Conservation (phyloP, 352 stramenopile species). For the Phytophthora citrophthora region DNA sequence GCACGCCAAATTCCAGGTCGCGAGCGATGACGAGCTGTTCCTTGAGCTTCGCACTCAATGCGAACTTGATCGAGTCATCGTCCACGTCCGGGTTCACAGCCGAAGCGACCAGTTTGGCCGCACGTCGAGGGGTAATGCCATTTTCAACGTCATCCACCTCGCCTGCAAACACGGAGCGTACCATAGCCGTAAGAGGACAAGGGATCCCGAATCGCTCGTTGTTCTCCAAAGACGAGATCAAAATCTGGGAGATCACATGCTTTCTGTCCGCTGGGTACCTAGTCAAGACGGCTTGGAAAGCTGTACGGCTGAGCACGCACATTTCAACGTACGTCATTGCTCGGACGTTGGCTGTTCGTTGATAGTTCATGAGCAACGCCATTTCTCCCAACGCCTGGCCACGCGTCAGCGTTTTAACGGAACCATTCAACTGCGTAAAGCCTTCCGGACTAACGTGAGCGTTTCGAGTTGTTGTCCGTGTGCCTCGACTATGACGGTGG, state of each 20-base stretch:
- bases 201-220: conserved; percentile 38
- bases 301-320: conserved; percentile 43
- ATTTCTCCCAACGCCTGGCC: conserved; percentile 61
- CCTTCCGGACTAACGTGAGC: conserved; percentile 18
- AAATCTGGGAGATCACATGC: conserved; percentile 41
- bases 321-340: conserved; percentile 56
- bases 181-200: conserved; percentile 34
- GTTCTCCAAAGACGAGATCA: conserved; percentile 40
- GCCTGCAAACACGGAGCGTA: conserved; percentile 29
- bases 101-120: conserved; percentile 28
- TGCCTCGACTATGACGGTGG: conserved; percentile 2
- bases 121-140: conserved; percentile 27
- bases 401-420: conserved; percentile 20
- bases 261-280: conserved; percentile 39
- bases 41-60: conserved; percentile 25
- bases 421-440: conserved; percentile 1
- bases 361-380: conserved; percentile 54
- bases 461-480: conserved; percentile 7
- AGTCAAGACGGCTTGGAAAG: conserved; percentile 41
- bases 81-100: conserved; percentile 32
- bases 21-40: conserved; percentile 25
- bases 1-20: conserved; percentile 20
- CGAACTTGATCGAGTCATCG: conserved; percentile 39
- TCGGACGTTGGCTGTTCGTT: conserved; percentile 46
- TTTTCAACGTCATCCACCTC: conserved; percentile 10